These are phyloP conservation scores for Amylostereum areolatum DNA, from an alignment of 1,284 basidiomycete genomes.

Conservation along the genomic window DNA sequence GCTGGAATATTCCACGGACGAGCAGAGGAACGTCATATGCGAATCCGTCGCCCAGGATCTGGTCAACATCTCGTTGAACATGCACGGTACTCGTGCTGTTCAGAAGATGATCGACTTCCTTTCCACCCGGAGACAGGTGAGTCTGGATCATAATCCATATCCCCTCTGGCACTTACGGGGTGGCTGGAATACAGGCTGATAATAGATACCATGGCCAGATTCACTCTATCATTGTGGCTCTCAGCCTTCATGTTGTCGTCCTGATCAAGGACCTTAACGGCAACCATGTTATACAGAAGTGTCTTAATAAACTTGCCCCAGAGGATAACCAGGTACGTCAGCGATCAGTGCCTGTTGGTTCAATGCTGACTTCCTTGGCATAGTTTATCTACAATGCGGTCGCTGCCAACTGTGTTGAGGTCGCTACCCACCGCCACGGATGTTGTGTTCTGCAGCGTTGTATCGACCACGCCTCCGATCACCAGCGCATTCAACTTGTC, in stretches of 20 bases:
- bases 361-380: neutral
- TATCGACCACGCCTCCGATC: slow-evolving; percentile 96
- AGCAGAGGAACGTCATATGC: slow-evolving; percentile 95
- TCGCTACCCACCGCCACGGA: slow-evolving; percentile 98
- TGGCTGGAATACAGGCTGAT: slow-evolving; percentile 56
- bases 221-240: slow-evolving; percentile 93
- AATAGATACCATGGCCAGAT: slow-evolving; percentile 84
- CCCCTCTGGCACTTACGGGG: slow-evolving; percentile 30
- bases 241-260: slow-evolving; percentile 96
- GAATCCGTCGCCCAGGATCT: slow-evolving; percentile 97
- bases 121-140: slow-evolving; percentile 87
- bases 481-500: slow-evolving; percentile 93
- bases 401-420: slow-evolving; percentile 97
- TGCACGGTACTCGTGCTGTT: slow-evolving; percentile 99
- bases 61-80: slow-evolving; percentile 97
- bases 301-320: slow-evolving; percentile 93
- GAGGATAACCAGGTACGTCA: slow-evolving; percentile 89
- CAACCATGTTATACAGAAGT: slow-evolving; percentile 99
- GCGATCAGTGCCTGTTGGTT: neutral
- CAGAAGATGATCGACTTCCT: slow-evolving; percentile 99
- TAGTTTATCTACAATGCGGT: slow-evolving; percentile 99
- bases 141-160: slow-evolving; percentile 30
- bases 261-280: slow-evolving; percentile 99
- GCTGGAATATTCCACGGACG: slow-evolving; percentile 95
- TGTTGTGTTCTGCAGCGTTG: slow-evolving; percentile 98